Percentiles rank a stretch among this genome's conserved stretches.
phyloP scores from a whole-genome alignment of 2,329 filamentous ascomycete species.

The Sporothrix brunneoviolacea region DNA sequence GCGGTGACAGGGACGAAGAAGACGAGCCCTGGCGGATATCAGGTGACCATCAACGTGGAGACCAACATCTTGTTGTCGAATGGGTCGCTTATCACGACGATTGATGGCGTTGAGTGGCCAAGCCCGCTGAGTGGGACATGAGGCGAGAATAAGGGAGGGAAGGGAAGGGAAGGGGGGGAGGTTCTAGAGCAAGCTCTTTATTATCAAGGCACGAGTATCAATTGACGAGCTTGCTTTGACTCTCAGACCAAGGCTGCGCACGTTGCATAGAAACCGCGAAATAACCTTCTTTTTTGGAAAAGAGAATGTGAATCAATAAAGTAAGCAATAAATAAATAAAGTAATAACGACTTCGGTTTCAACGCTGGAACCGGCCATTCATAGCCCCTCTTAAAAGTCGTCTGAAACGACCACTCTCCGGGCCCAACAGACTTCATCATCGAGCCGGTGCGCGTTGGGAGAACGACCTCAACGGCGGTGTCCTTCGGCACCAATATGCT shows the following conservation, averaged over 20 bases:
- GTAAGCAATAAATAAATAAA: no score
- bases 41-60: not conserved
- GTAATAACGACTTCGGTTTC: no score
- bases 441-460: not conserved
- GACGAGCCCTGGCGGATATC: not conserved
- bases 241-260: not conserved
- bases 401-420: not conserved
- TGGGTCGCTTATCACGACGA: not conserved
- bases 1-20: not conserved
- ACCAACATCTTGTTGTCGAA: not conserved
- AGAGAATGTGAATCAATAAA: no score
- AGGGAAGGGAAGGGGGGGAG: no score
- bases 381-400: not conserved
- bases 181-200: no score
- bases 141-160: not conserved
- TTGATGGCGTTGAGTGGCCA: not conserved
- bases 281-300: not conserved
- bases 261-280: not conserved
- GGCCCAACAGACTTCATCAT: not conserved
- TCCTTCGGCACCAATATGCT: not conserved
- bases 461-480: not conserved
- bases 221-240: not conserved
- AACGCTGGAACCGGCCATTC: no score
- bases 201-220: no score
- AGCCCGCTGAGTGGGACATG: not conserved